phyloP scores from a whole-genome alignment of 2,329 filamentous ascomycete species.

The Emmonsiellopsis sp. region DNA sequence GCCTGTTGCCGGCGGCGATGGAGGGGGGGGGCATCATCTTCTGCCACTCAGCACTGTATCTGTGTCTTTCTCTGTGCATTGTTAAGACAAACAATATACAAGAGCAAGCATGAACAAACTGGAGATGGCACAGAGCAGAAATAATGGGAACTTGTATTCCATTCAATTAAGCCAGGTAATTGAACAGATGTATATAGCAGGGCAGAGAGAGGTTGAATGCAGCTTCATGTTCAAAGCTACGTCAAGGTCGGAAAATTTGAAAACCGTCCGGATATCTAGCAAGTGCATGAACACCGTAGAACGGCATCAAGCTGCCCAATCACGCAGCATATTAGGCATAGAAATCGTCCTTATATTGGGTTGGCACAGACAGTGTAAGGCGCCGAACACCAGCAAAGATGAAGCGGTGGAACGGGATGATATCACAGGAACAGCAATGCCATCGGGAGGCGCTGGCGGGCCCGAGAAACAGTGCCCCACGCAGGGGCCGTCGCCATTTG shows the following conservation, averaged over 20 bases:
- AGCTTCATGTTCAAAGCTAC: background rate
- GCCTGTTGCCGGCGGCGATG: background rate
- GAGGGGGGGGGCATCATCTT: background rate
- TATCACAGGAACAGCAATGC: background rate
- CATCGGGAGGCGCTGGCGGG: background rate
- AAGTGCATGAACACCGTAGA: background rate
- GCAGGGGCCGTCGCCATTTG: background rate
- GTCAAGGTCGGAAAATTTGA: background rate
- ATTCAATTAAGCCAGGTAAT: background rate
- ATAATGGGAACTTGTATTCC: too few species aligned
- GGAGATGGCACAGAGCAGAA: too few species aligned
- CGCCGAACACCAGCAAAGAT: background rate
- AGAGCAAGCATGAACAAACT: background rate
- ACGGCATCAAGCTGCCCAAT: background rate
- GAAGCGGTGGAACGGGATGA: background rate
- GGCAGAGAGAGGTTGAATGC: background rate
- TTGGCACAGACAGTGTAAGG: background rate
- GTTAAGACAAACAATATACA: background rate
- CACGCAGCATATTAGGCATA: background rate
- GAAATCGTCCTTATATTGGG: background rate
- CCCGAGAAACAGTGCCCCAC: background rate
- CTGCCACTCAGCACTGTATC: conserved; percentile 1
- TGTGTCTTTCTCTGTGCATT: background rate
- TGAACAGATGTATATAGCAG: background rate
- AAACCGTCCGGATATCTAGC: background rate